Evolutionary conservation across 2,329 filamentous ascomycete species (phyloP).

Genomic region (Chaetoscypha palmicola): DNA sequence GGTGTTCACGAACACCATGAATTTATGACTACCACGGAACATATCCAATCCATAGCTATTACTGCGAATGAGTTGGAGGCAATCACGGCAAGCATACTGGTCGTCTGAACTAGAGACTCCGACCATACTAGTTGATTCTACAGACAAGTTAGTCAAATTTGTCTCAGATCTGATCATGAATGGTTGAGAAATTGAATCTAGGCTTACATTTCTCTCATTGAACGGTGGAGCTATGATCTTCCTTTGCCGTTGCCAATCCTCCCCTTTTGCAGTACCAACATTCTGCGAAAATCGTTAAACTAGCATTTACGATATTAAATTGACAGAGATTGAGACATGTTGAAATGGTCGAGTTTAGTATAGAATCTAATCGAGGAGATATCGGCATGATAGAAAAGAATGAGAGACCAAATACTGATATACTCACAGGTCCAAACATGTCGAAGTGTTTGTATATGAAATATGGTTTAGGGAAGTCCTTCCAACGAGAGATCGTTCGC

Average conservation of each 20-base stretch:
- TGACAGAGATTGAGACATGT: no score
- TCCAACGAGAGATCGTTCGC: slow-evolving; percentile 7
- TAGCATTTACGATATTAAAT: no score
- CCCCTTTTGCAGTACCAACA: slow-evolving; percentile 28
- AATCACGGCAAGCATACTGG: not conserved
- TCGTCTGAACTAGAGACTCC: slow-evolving; percentile 29
- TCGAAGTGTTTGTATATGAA: slow-evolving; percentile 17
- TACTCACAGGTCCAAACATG: not conserved
- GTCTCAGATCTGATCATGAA: no score
- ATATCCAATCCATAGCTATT: no score
- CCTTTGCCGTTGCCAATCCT: slow-evolving; percentile 37
- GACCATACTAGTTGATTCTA: slow-evolving; percentile 33
- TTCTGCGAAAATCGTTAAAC: slow-evolving; percentile 33
- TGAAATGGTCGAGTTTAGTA: no score
- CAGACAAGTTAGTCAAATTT: not conserved
- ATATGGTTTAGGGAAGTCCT: slow-evolving; percentile 9
- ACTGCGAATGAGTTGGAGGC: no score
- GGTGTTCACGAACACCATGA: no score
- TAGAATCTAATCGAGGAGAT: no score
- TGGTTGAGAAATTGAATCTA: no score
- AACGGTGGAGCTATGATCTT: slow-evolving; percentile 36
- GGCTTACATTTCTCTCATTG: slow-evolving; percentile 33
- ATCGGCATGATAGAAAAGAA: no score
- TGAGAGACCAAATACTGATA: no score
- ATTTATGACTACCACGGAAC: no score